A percentile compares a stretch with the other conserved stretches of the same genome.
phyloP scores from a whole-genome alignment of 768 basidiomycete genomes.

The Lactarius vividus region DNA sequence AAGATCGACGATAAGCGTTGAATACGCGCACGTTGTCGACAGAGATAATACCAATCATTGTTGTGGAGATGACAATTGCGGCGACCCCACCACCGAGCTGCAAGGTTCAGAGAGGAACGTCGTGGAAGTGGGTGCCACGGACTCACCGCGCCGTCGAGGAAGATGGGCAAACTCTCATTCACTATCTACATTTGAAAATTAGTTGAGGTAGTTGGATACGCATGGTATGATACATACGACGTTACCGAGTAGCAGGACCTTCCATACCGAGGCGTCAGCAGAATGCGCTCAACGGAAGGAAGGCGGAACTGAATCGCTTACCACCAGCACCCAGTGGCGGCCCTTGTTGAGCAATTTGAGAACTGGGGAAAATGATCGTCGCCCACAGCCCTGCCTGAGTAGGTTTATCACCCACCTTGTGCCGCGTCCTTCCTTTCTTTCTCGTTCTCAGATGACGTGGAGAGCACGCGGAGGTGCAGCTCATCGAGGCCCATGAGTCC shows the following conservation, averaged over 20 bases:
- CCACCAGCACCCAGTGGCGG: slow-evolving; percentile 86
- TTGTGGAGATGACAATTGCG: slow-evolving; percentile 75
- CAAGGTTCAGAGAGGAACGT: neutral
- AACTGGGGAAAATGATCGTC: slow-evolving; percentile 34
- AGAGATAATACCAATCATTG: slow-evolving; percentile 54
- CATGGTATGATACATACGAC: slow-evolving; percentile 51
- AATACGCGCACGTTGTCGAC: neutral
- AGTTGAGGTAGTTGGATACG: neutral
- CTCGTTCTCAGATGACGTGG: slow-evolving; percentile 74
- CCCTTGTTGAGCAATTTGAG: slow-evolving; percentile 48
- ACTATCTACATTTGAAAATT: slow-evolving; percentile 49
- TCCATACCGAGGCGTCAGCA: neutral
- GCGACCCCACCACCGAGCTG: slow-evolving; percentile 68
- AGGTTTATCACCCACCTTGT: slow-evolving; percentile 47
- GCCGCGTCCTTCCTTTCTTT: slow-evolving; percentile 67
- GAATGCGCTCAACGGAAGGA: slow-evolving; percentile 20
- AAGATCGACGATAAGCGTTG: slow-evolving; percentile 7
- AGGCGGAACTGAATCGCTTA: slow-evolving; percentile 34
- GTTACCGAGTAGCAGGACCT: slow-evolving; percentile 87
- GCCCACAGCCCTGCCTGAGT: neutral
- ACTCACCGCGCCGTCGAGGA: slow-evolving; percentile 65
- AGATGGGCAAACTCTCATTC: slow-evolving; percentile 82
- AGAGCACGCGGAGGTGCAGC: slow-evolving; percentile 82
- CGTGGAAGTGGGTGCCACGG: neutral
- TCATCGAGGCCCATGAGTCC: slow-evolving; percentile 94